These are phyloP conservation scores for Hysterangium stoloniferum DNA, from an alignment of 768 basidiomycete genomes.

Conservation along the genomic window DNA sequence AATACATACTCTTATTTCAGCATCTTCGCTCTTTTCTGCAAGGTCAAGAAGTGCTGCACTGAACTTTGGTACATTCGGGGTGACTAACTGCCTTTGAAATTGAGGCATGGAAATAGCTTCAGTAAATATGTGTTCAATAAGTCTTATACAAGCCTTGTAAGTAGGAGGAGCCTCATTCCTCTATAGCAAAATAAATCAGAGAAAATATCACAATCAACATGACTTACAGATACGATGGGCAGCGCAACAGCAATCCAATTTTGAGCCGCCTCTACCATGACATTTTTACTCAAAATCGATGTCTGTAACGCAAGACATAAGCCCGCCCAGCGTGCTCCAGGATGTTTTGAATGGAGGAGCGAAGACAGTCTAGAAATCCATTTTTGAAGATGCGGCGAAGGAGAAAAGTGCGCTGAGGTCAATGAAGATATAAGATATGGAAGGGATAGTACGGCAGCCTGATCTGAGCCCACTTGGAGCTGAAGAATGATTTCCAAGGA, in stretches of 20 bases:
- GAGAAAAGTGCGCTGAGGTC: slow-evolving; percentile 40
- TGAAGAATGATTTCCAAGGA: slow-evolving; percentile 51
- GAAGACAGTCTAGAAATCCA: slow-evolving; percentile 71
- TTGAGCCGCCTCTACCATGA: slow-evolving; percentile 65
- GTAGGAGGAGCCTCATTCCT: slow-evolving; percentile 59
- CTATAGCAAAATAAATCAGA: slow-evolving; percentile 30
- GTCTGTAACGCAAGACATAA: slow-evolving; percentile 67
- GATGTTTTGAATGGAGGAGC: slow-evolving; percentile 67
- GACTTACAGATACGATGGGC: slow-evolving; percentile 63
- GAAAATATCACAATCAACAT: slow-evolving; percentile 17
- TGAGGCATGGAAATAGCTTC: slow-evolving; percentile 55
- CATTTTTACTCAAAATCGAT: slow-evolving; percentile 43
- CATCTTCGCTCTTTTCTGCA: slow-evolving; percentile 42
- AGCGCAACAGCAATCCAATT: slow-evolving; percentile 62
- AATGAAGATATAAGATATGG: slow-evolving; percentile 53
- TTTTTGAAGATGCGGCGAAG: slow-evolving; percentile 63
- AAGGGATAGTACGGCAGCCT: slow-evolving; percentile 48
- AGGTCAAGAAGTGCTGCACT: slow-evolving; percentile 48
- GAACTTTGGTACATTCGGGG: slow-evolving; percentile 68
- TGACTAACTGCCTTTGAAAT: slow-evolving; percentile 72
- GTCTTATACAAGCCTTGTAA: slow-evolving; percentile 56
- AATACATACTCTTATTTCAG: slow-evolving; percentile 44
- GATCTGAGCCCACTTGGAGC: slow-evolving; percentile 64
- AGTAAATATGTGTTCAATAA: slow-evolving; percentile 55
- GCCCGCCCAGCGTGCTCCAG: slow-evolving; percentile 75